Percentiles rank a stretch among this genome's conserved stretches.
Evolutionary conservation across 2,329 filamentous ascomycete species (phyloP).

Genomic region (Beauveria sp.): DNA sequence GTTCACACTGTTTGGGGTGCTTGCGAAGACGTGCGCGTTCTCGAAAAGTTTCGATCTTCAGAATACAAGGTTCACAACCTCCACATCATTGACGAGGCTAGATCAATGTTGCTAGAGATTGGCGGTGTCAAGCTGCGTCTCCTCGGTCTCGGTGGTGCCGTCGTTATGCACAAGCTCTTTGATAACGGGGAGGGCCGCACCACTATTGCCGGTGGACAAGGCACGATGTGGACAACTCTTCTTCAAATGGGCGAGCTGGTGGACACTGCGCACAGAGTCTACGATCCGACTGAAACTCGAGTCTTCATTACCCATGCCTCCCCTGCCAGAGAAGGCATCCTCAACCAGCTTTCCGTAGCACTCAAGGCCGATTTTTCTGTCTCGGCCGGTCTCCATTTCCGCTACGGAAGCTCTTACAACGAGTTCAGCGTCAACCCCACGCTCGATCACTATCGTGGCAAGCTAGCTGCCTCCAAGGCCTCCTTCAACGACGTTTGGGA

Average conservation of each 20-base stretch:
- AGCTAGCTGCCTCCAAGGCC: conserved; percentile 93
- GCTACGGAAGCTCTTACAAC: conserved; percentile 98
- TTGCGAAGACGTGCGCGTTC: conserved; percentile 92
- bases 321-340: conserved; percentile 86
- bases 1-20: conserved; percentile 99
- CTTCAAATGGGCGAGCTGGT: conserved; percentile 97
- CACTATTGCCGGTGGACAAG: conserved; percentile 95
- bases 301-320: conserved; percentile 96
- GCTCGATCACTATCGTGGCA: conserved; percentile 95
- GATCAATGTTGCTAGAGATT: conserved; percentile 88
- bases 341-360: conserved; percentile 96
- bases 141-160: conserved; percentile 86
- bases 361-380: conserved; percentile 98
- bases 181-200: conserved; percentile 97
- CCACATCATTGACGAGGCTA: conserved; percentile 97
- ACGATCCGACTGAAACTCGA: conserved; percentile 94
- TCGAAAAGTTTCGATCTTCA: conserved; percentile 94
- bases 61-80: conserved; percentile 98
- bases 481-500: conserved; percentile 99
- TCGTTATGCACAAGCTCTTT: conserved; percentile 99
- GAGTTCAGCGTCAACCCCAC: conserved; percentile 99
- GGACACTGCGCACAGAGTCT: conserved; percentile 95
- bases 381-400: conserved; percentile 94
- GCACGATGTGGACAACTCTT: conserved; percentile 98
- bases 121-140: conserved; percentile 94